Evolutionary conservation across 495 filamentous ascomycete genomes (phyloP).

Genomic region (Talaromyces wortmannii): DNA sequence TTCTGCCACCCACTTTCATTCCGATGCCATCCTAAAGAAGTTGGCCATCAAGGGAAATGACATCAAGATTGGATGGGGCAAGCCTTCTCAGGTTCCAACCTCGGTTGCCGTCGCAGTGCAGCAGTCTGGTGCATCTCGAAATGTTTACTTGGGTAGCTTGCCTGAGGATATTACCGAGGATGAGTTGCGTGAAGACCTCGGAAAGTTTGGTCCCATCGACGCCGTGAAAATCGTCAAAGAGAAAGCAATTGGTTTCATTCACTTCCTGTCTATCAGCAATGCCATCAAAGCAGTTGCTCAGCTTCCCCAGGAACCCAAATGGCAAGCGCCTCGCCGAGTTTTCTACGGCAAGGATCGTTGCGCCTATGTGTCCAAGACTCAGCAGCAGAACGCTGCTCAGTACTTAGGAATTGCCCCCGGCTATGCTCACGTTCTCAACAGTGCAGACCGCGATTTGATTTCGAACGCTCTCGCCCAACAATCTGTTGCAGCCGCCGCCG

Average conservation of each 20-base stretch:
- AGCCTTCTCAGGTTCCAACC: conserved; percentile 95
- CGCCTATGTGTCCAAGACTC: conserved; percentile 98
- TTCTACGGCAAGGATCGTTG: conserved; percentile 99
- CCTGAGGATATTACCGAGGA: conserved; percentile 86
- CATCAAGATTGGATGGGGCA: conserved; percentile 99
- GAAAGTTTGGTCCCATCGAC: conserved; percentile 94
- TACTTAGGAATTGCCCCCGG: conserved; percentile 97
- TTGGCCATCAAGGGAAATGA: conserved; percentile 95
- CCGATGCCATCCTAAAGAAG: conserved; percentile 98
- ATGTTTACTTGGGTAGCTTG: conserved; percentile 94
- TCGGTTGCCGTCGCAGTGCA: conserved; percentile 95
- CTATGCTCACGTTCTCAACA: conserved; percentile 92
- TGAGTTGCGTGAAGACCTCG: conserved; percentile 88
- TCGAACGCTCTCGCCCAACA: conserved; percentile 94
- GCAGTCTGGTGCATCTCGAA: conserved; percentile 95
- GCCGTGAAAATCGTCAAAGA: conserved; percentile 97
- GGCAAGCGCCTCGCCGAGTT: conserved; percentile 90
- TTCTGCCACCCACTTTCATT: conserved; percentile 98
- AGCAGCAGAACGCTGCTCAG: conserved; percentile 98
- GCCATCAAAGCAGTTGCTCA: conserved; percentile 98
- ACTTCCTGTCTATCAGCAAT: conserved; percentile 95
- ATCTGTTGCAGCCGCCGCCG: conserved; percentile 92
- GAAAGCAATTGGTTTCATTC: conserved; percentile 97
- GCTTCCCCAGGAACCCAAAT: conserved; percentile 91
- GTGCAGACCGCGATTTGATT: conserved; percentile 90